Conservation (phyloP, 345 rosid genomes). For the Rhodomyrtus tomentosa region DNA sequence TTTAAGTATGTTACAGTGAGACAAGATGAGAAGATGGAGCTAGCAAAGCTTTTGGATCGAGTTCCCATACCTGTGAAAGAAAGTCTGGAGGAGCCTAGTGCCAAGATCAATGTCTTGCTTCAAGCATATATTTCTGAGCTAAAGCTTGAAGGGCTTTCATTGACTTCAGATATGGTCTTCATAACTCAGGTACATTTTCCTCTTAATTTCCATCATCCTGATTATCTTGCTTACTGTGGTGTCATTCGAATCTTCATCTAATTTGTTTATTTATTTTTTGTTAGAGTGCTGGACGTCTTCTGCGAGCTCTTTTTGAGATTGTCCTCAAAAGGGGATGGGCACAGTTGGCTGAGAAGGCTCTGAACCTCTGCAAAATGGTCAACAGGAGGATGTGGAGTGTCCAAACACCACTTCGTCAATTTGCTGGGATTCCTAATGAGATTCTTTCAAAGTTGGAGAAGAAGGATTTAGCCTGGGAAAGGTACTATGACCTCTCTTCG, state of each 20-base stretch:
- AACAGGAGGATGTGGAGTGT: constrained; percentile 96
- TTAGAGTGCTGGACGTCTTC: constrained; percentile 88
- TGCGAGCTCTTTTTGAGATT: constrained; percentile 90
- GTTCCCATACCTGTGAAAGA: constrained; percentile 96
- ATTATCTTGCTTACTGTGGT: background rate
- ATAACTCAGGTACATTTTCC: constrained; percentile 65
- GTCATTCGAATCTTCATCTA: background rate
- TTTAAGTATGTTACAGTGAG: constrained; percentile 92
- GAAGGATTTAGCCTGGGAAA: constrained; percentile 97
- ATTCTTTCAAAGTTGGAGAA: constrained; percentile 82
- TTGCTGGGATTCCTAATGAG: constrained; percentile 70
- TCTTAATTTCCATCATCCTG: background rate
- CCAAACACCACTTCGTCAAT: constrained; percentile 91
- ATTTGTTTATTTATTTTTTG: constrained; percentile 1
- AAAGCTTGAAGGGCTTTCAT: constrained; percentile 93
- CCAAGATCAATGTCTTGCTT: constrained; percentile 86
- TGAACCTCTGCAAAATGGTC: constrained; percentile 89
- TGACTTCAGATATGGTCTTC: constrained; percentile 90
- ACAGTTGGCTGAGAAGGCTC: constrained; percentile 82
- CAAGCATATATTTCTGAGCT: constrained; percentile 95
- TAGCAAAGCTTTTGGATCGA: constrained; percentile 82
- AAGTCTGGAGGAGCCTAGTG: constrained; percentile 92
- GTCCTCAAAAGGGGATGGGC: constrained; percentile 96
- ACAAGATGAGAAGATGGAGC: constrained; percentile 99
- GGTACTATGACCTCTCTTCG: constrained; percentile 83